These are phyloP conservation scores for Coniella vitis DNA, from an alignment of 2,329 filamentous ascomycete genomes.

Conservation along the genomic window DNA sequence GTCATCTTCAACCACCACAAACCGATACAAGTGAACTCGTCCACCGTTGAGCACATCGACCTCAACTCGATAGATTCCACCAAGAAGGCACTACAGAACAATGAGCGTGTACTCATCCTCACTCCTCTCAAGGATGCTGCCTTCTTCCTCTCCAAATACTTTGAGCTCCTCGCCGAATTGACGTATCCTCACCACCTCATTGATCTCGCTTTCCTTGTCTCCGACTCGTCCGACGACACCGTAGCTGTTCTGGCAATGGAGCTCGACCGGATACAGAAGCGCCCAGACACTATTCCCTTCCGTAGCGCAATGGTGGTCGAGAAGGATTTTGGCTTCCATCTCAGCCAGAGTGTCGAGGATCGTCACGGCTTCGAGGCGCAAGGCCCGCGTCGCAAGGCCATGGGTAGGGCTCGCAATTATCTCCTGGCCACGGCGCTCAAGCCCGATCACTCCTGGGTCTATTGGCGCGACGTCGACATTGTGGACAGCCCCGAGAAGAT, in stretches of 20 bases:
- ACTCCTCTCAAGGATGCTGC: constrained; percentile 90
- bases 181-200: constrained; percentile 94
- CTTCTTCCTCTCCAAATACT: constrained; percentile 77
- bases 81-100: constrained; percentile 67
- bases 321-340: constrained; percentile 77
- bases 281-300: constrained; percentile 75
- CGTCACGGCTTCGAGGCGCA: constrained; percentile 84
- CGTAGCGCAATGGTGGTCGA: constrained; percentile 76
- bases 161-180: constrained; percentile 82
- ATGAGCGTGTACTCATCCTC: constrained; percentile 83
- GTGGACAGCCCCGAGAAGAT: constrained; percentile 82
- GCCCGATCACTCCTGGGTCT: constrained; percentile 95
- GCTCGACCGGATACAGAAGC: constrained; percentile 79
- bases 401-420: constrained; percentile 89
- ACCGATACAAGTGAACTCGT: constrained; percentile 75
- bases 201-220: constrained; percentile 89
- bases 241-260: constrained; percentile 79
- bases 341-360: constrained; percentile 74
- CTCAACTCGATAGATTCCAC: constrained; percentile 82
- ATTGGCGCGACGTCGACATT: constrained; percentile 97
- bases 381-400: constrained; percentile 80
- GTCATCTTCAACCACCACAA: constrained; percentile 95
- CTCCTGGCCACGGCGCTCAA: constrained; percentile 77
- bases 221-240: constrained; percentile 87
- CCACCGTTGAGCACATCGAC: constrained; percentile 71